Base-by-base conservation (phyloP, 73 alveolate genomes). In the Uronychia setigera region DNA sequence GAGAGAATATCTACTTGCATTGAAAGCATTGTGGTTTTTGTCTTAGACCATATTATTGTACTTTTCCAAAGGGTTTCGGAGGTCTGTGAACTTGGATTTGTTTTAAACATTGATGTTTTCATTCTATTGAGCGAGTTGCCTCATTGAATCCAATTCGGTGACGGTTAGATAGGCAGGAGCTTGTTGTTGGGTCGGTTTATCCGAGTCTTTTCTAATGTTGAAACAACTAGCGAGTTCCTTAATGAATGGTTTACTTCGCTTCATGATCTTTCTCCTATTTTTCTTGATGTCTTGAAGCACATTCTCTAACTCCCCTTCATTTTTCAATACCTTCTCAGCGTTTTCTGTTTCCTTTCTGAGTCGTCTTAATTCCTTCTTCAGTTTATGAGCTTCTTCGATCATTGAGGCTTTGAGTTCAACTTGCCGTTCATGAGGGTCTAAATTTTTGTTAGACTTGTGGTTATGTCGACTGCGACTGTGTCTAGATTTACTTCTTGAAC, bases 121-220 rank as follows among this genome's bases (percentile, higher is more conserved):
- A n/a, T n/a, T 46, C 67, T 46, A 11, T 46, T 46, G 5, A 19
- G 19, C 67, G 5, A 46, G 67, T 46, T 46, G 5, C 67, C 19
- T 46, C 67, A 19, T n/a, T 11, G 67, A 46, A 19, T 46, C 67
- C 5, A 46, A 19, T 19, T 46, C 67, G n/a, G 67, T 46, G 67
- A 46, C 67, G 5, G 67, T 46, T 19, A 46, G 67, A 46, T 46
- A 46, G 67, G 67, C n/a, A 46, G 67, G 67, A 46, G 67, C 67
- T n/a, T n/a, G n/a, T n/a, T n/a, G n/a, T n/a, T n/a, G n/a, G n/a
- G n/a, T n/a, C n/a, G n/a, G n/a, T n/a, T n/a, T n/a, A n/a, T n/a
- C n/a, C n/a, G n/a, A n/a, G n/a, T n/a, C n/a, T n/a, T n/a, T n/a
- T n/a, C n/a, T n/a, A n/a, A n/a, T n/a, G n/a, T n/a, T n/a, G n/a